Conservation (phyloP, 352 stramenopile genomes). For the Thraustochytrium sp. region DNA sequence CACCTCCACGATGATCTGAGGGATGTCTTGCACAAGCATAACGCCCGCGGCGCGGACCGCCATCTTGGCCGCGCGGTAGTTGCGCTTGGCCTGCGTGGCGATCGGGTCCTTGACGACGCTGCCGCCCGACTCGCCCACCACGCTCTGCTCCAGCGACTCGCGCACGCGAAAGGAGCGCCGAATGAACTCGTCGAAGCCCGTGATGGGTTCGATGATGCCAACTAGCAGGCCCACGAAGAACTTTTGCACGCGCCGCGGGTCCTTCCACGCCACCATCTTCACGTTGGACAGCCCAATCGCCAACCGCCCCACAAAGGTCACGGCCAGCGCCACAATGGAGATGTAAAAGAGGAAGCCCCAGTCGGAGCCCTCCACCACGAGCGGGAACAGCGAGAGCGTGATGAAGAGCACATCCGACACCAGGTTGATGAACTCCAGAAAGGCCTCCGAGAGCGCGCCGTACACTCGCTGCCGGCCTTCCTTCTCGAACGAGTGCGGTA, state of each 20-base stretch:
- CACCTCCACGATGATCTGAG: not conserved
- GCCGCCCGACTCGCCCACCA: not conserved
- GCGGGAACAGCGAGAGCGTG: not conserved
- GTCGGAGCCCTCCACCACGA: not conserved
- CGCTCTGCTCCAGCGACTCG: not conserved
- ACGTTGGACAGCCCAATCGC: not conserved
- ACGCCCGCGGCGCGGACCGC: not conserved
- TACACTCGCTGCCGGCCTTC: not conserved
- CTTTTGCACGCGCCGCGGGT: not conserved
- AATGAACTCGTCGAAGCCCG: not conserved
- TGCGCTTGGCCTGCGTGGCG: not conserved
- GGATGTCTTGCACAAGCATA: not conserved
- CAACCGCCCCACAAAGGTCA: not conserved
- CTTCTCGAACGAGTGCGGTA: not conserved
- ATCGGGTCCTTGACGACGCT: slow-evolving; percentile 20
- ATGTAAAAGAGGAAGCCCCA: not conserved
- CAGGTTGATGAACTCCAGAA: not conserved
- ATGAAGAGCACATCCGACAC: not conserved
- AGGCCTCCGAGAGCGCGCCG: not conserved
- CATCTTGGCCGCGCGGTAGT: not conserved
- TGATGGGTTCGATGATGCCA: not conserved
- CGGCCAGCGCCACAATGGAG: not conserved
- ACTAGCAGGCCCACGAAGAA: slow-evolving; percentile 5
- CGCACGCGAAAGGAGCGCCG: not conserved
- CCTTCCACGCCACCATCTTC: not conserved